phyloP scores from a whole-genome alignment of 495 filamentous ascomycete genomes.

The Aspergillus egyptiacus region DNA sequence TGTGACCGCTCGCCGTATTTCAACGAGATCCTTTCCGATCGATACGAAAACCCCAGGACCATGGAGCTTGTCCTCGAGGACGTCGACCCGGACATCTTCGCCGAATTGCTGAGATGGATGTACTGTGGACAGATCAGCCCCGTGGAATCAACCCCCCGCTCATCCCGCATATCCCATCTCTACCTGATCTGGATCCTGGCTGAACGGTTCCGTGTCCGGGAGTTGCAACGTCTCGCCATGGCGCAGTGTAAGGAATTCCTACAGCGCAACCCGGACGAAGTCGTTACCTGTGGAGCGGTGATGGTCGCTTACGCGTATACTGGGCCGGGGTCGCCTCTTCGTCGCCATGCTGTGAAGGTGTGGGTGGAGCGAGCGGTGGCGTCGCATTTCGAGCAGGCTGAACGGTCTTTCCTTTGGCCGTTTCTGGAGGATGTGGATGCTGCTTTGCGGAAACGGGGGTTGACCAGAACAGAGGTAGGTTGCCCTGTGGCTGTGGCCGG shows the following conservation, averaged over 20 bases:
- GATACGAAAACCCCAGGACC: not conserved
- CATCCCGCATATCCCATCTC: not conserved
- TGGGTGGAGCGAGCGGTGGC: not conserved
- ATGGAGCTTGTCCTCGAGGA: not conserved
- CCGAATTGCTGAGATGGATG: not conserved
- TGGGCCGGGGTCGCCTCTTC: not conserved
- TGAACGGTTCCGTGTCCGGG: not conserved
- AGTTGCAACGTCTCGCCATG: not conserved
- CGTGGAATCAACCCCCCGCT: not conserved
- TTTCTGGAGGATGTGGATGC: not conserved
- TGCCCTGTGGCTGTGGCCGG: too few relatives aligned
- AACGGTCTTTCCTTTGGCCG: not conserved
- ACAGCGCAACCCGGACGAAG: too few relatives aligned
- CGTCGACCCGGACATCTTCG: not conserved
- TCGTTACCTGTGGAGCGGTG: not conserved
- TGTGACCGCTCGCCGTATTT: slow-evolving; percentile 1
- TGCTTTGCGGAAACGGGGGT: too few relatives aligned
- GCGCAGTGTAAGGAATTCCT: not conserved
- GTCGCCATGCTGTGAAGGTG: not conserved
- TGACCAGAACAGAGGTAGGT: too few relatives aligned
- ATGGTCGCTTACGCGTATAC: not conserved
- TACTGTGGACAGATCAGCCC: not conserved
- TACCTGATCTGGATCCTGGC: not conserved
- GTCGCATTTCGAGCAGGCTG: not conserved
- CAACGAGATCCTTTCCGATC: not conserved